Evolutionary conservation across 768 basidiomycete genomes (phyloP), one percentile per base, ranked within the genome.

Genomic region (Mycena rebaudengoi): DNA sequence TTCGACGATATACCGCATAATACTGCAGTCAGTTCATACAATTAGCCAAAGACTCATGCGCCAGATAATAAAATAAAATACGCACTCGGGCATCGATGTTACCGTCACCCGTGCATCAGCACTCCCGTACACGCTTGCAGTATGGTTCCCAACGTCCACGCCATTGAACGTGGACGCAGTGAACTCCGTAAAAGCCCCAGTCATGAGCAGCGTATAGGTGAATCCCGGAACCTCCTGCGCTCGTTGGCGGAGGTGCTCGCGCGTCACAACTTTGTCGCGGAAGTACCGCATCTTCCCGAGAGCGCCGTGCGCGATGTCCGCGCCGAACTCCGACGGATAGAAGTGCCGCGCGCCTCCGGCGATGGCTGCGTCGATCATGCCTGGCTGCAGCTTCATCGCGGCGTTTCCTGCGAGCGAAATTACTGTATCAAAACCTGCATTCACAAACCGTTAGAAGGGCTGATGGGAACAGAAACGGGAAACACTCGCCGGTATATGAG

Each of bases 311-410:
- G 28, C 23, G 16, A 60, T 10, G 43, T 60, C 59, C 14, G 21
- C 44, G 13, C 59, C 59, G 14, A 60, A 60, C 33, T 60, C 59
- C 49, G 59, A 51, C 11, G 59, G 59, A 41, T 60, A 60, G 55
- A 57, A 57, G 20, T 57, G 55, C 37, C 43, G 50, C 7, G 39
- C 59, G 37, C 59, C 59, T 4, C 59, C 59, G 7, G 59, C 59
- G 4, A 60, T 20, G 32, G 59, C 59, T 30, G 59, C 59, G 4
- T 60, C 59, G 14, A 60, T 60, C 59, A 60, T 60, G 2, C 46
- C 59, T 25, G 59, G 50, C 43, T 60, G 59, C 0, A 60, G 39
- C 2, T 44, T 39, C 50, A 25, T 20, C 5, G 26, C 3, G 3
- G 59, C 21, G 59, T 45, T 60, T 6, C 59, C 59, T 8, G 33